phyloP scores from a whole-genome alignment of 768 basidiomycete species.

The Megacollybia marginata region DNA sequence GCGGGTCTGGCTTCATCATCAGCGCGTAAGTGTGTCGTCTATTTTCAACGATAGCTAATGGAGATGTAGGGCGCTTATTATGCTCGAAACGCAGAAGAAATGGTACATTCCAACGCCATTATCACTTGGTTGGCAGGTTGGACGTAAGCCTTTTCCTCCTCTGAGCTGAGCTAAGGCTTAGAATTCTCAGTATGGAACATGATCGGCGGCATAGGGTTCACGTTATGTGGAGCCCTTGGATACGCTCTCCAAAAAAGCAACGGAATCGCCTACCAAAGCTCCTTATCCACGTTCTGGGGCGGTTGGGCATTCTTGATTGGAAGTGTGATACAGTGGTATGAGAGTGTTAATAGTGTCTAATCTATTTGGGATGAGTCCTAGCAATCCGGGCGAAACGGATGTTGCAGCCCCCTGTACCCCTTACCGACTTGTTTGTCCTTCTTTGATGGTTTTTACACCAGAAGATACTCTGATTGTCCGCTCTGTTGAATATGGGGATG shows the following conservation, averaged over 20 bases:
- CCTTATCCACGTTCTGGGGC: slow-evolving; percentile 50
- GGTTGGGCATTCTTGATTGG: slow-evolving; percentile 60
- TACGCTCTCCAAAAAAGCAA: slow-evolving; percentile 25
- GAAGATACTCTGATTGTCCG: slow-evolving; percentile 4
- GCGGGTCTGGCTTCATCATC: slow-evolving; percentile 52
- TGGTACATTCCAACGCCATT: slow-evolving; percentile 43
- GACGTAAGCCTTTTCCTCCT: slow-evolving; percentile 19
- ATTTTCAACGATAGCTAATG: not conserved
- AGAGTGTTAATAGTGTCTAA: slow-evolving; percentile 29
- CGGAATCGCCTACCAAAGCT: slow-evolving; percentile 42
- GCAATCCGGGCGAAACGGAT: too few species aligned
- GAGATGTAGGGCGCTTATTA: slow-evolving; percentile 27
- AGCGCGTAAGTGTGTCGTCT: slow-evolving; percentile 23
- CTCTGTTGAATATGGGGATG: slow-evolving; percentile 8
- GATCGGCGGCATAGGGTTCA: slow-evolving; percentile 51
- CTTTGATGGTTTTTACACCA: slow-evolving; percentile 6
- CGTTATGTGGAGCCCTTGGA: slow-evolving; percentile 50
- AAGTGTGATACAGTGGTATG: slow-evolving; percentile 47
- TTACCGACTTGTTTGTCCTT: not conserved
- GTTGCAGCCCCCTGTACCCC: too few species aligned
- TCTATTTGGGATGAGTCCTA: too few species aligned
- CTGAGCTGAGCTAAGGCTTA: not conserved
- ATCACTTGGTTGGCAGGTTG: slow-evolving; percentile 50
- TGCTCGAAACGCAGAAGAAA: slow-evolving; percentile 46
- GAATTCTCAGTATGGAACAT: slow-evolving; percentile 45